Evolutionary conservation across 441 rosid species (phyloP), one percentile per base, ranked within the genome.

Genomic region (Populus hybrid): DNA sequence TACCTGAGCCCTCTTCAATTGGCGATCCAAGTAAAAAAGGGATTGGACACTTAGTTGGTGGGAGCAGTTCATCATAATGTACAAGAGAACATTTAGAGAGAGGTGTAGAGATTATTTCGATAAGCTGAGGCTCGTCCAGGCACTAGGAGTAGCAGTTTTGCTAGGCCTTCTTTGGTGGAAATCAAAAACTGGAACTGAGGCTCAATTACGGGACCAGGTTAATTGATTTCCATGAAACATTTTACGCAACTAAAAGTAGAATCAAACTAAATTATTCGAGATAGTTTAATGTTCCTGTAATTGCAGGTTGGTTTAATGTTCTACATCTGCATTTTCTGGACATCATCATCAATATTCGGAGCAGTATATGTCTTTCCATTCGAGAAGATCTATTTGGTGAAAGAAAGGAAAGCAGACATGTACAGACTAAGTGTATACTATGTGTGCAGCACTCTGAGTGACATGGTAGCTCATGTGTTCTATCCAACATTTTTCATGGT

Each of bases 81-180:
- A 80, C 56, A 88, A 78, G 83, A 88, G 98, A 86, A 94, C 98
- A 70, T 93, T 85, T 80, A 90, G 88, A 84, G 98, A 93, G 72
- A 80, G 99, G 85, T 81, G 91, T 31, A 79, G 88, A 74, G 99
- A 96, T 74, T 96, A 96, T 82, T 93, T 93, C 69, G 97, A 96
- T 65, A 88, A 78, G 82, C 87, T 96, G 31, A 92, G 99, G 82
- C 83, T 96, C n/a, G 81, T 88, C 77, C 99, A 94, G 80, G 90
- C 98, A 8, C 80, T 94, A 8, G 99, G 97, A 6, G 83, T 96
- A 78, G 98, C 98, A 31, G 83, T 94, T 77, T 80, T 94, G 76
- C 84, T 95, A 65, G 97, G 99, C 77, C 95, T 94, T 77, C 98
- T 95, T 21, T 95, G 99, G 98, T 94, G 98, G 99, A 89, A 95